Evolutionary conservation across 768 basidiomycete species (phyloP).

Genomic region (Holtermanniella nyarrowii): DNA sequence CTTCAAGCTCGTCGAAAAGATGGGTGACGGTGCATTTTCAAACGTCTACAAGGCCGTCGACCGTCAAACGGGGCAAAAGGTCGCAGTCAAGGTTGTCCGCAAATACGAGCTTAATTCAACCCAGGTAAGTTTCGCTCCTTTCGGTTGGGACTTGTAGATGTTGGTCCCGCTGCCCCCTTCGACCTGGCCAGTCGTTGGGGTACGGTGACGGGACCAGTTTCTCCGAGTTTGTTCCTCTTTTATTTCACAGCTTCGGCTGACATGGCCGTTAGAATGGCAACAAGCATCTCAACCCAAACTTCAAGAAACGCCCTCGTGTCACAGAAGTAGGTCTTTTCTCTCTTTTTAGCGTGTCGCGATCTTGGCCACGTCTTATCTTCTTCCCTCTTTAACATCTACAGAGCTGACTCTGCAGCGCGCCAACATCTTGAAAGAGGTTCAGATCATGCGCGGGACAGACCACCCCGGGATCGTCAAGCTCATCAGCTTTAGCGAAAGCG

Average conservation of each 20-base stretch:
- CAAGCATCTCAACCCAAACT: slow-evolving; percentile 83
- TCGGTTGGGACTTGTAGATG: neutral
- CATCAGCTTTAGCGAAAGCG: slow-evolving; percentile 79
- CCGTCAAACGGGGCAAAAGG: slow-evolving; percentile 59
- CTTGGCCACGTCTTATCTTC: slow-evolving; percentile 5
- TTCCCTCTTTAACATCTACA: neutral
- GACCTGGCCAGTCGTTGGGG: slow-evolving; percentile 35
- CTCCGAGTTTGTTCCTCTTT: slow-evolving; percentile 18
- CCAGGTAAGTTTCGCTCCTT: slow-evolving; percentile 15
- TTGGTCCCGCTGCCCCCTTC: slow-evolving; percentile 14
- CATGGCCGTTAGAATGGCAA: slow-evolving; percentile 58
- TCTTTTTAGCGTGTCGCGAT: neutral
- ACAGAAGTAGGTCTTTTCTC: slow-evolving; percentile 70
- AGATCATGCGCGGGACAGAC: slow-evolving; percentile 92
- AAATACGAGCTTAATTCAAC: slow-evolving; percentile 38
- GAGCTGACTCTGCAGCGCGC: slow-evolving; percentile 55
- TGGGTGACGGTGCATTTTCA: slow-evolving; percentile 78
- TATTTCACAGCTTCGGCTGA: slow-evolving; percentile 12
- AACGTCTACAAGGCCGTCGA: slow-evolving; percentile 92
- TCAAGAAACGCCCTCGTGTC: slow-evolving; percentile 94
- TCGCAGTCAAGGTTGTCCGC: slow-evolving; percentile 84
- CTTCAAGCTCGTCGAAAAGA: slow-evolving; percentile 45
- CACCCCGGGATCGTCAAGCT: slow-evolving; percentile 92
- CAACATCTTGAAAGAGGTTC: slow-evolving; percentile 98
- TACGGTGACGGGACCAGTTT: slow-evolving; percentile 17